Conservation (phyloP, 2,329 filamentous ascomycete genomes). For the Chlorencoelia australis region DNA sequence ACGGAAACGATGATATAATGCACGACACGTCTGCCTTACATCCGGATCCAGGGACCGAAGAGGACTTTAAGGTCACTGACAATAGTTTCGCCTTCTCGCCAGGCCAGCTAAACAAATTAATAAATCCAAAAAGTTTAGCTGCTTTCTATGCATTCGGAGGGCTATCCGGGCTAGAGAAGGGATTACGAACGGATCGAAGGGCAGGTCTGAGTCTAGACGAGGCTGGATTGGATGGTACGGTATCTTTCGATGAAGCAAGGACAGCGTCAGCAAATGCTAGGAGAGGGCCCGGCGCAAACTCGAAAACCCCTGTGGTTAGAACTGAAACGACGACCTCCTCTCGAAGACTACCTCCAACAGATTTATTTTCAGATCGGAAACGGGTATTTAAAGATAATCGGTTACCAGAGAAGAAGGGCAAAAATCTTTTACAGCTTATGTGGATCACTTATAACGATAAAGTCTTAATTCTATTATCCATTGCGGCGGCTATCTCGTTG, state of each 20-base stretch:
- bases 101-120: slow-evolving; percentile 64
- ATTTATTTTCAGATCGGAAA: slow-evolving; percentile 50
- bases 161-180: slow-evolving; percentile 61
- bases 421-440: slow-evolving; percentile 57
- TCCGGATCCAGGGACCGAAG: slow-evolving; percentile 63
- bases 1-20: slow-evolving; percentile 37
- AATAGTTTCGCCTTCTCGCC: slow-evolving; percentile 66
- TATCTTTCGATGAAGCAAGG: slow-evolving; percentile 56
- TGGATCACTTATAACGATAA: slow-evolving; percentile 83
- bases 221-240: slow-evolving; percentile 46
- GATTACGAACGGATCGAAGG: slow-evolving; percentile 53
- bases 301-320: slow-evolving; percentile 23
- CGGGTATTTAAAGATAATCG: slow-evolving; percentile 60
- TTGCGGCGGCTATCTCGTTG: slow-evolving; percentile 64
- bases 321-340: slow-evolving; percentile 6
- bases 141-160: slow-evolving; percentile 71
- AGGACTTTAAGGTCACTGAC: slow-evolving; percentile 54
- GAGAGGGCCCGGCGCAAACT: slow-evolving; percentile 12
- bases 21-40: slow-evolving; percentile 35
- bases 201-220: slow-evolving; percentile 65
- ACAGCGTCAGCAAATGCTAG: slow-evolving; percentile 20
- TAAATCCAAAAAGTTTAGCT: slow-evolving; percentile 68
- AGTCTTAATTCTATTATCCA: slow-evolving; percentile 60
- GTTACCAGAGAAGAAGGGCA: slow-evolving; percentile 58
- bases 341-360: slow-evolving; percentile 1